Base-by-base conservation (phyloP, 169 alveolate genomes). In the Ichthyophthirius multifiliis region DNA sequence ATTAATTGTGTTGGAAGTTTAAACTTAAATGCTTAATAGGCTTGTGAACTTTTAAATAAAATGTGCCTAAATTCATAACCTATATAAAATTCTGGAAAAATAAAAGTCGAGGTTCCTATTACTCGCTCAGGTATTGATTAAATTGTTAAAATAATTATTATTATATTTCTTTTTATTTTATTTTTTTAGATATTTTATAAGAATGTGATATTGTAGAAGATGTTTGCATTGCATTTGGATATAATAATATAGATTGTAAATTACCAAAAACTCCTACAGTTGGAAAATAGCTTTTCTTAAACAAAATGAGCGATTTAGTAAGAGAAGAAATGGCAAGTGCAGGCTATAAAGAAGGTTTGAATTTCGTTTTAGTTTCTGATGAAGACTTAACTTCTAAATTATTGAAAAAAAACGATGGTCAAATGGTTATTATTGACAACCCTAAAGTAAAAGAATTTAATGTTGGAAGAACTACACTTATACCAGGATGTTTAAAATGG, bases 181-280 rank as follows among this genome's bases (percentile, higher is more conserved):
- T 34, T 89, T 96, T 9, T 98, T 99, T 97, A 74, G 99, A 98
- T 89, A 93, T 98, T 63, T 92, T 97, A 67, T 98, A 97, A 80
- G 97, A 98, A 23, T 97, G 99, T 86, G 99, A 98, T 88, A 89
- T 98, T 37, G 97, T 95, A 37, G 99, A 98, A 89, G 99, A 98
- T 85, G 91, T 98, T 76, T 99, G 98, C 27, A 97, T 98, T 46
- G 97, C 99, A 3, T 97, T 90, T 89, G 99, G 99, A 16, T 97
- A 93, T 76, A 96, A 97, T 76, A 96, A 94, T 32, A 88, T 94
- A 45, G 88, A 79, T 39, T 74, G 81, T 37, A 74, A 43, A 64
- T 37, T 89, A 10, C 92, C 95, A 32, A 62, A 83, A 41, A 86
- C 94, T 4, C 73, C 67, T 30, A 87, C 95, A 5, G 65, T 65